Percentiles rank a stretch among this genome's conserved stretches.
phyloP scores from a whole-genome alignment of 441 rosid genomes.

The Populus trichocarpa region DNA sequence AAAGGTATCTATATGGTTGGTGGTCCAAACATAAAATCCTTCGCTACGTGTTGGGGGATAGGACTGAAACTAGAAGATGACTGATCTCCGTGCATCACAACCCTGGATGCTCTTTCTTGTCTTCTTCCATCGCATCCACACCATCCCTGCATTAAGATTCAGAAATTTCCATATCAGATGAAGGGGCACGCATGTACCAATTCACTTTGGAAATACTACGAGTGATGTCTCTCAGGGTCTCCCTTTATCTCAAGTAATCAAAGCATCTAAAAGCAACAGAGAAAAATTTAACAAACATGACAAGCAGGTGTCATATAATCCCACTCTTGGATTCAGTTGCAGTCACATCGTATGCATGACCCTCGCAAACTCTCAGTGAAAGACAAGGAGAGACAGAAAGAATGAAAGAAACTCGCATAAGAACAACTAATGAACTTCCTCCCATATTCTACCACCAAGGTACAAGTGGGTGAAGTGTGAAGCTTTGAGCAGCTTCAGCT shows the following conservation, averaged over 20 bases:
- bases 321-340: background rate
- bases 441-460: background rate
- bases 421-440: background rate
- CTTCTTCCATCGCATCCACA: conserved; percentile 28
- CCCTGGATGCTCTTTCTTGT: conserved; percentile 15
- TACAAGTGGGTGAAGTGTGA: background rate
- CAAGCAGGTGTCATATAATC: background rate
- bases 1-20: background rate
- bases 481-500: background rate
- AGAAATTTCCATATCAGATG: conserved; percentile 1
- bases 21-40: background rate
- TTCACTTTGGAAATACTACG: background rate
- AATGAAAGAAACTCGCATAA: background rate
- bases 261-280: background rate
- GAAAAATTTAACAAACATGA: background rate
- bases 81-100: conserved; percentile 2
- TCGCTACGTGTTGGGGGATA: background rate
- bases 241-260: background rate
- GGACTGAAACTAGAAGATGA: background rate
- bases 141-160: conserved; percentile 22
- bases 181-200: background rate
- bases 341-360: background rate
- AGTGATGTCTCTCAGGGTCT: background rate
- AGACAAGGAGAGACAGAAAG: background rate
- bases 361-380: background rate